Conservation (phyloP, 306 rosid species). For the Vigna nakashimae region DNA sequence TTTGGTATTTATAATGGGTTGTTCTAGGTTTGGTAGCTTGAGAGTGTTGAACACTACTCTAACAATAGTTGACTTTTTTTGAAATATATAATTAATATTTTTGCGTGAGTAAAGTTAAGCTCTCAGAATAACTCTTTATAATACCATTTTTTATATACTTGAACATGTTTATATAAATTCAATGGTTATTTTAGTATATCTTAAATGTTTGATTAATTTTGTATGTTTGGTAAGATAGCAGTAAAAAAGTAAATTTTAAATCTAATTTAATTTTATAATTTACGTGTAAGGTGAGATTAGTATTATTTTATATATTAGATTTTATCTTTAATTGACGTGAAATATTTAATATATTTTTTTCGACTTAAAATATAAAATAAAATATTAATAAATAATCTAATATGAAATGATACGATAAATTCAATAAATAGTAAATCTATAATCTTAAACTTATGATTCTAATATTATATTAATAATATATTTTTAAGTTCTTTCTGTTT, state of each 20-base stretch:
- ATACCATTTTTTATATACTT: background rate
- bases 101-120: background rate
- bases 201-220: background rate
- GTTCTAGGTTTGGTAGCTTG: slow-evolving; percentile 22
- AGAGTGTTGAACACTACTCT: slow-evolving; percentile 44
- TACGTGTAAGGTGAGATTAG: accelerated
- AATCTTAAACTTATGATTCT: too few relatives aligned
- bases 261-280: too few relatives aligned
- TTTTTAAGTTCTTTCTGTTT: too few relatives aligned
- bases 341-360: too few relatives aligned
- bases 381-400: too few relatives aligned
- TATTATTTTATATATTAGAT: too few relatives aligned
- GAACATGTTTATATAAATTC: background rate
- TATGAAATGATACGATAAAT: too few relatives aligned
- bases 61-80: slow-evolving; percentile 48
- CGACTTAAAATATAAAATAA: accelerated
- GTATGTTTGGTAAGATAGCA: background rate
- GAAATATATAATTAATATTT: background rate
- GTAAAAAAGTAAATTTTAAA: too few relatives aligned
- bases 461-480: too few relatives aligned
- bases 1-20: slow-evolving; percentile 53
- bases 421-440: too few relatives aligned
- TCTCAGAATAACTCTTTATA: background rate
- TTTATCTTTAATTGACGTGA: too few relatives aligned
- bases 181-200: background rate